Percentiles rank a stretch among this genome's conserved stretches.
Conservation (phyloP, 2,329 filamentous ascomycete genomes). For the Phyllosticta paracitricarpa region DNA sequence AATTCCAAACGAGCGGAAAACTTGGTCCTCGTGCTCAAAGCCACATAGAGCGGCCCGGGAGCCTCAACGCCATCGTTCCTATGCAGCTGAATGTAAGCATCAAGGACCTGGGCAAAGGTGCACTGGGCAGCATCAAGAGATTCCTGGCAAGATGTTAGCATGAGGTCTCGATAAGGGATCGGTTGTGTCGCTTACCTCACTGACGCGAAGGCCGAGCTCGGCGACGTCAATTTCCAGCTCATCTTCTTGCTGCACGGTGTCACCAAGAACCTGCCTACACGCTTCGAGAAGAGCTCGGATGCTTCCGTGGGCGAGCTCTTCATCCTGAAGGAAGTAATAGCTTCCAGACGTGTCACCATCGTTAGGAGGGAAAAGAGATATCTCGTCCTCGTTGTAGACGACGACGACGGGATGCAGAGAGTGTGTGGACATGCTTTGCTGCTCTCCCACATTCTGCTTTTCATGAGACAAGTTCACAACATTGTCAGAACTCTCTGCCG, state of each 20-base stretch:
- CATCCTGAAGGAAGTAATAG: slow-evolving; percentile 49
- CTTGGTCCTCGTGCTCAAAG: slow-evolving; percentile 43
- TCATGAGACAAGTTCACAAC: neutral
- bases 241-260: slow-evolving; percentile 46
- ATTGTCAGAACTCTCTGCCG: neutral
- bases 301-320: slow-evolving; percentile 41
- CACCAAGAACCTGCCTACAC: slow-evolving; percentile 45
- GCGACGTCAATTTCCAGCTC: slow-evolving; percentile 48
- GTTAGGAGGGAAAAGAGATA: slow-evolving; percentile 49
- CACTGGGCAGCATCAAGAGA: slow-evolving; percentile 40
- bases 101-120: slow-evolving; percentile 40
- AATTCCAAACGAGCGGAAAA: slow-evolving; percentile 44
- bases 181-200: slow-evolving; percentile 40
- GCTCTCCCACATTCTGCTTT: neutral
- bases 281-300: slow-evolving; percentile 47
- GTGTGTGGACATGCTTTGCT: neutral
- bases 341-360: slow-evolving; percentile 43
- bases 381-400: slow-evolving; percentile 45
- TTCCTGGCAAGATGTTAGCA: slow-evolving; percentile 35
- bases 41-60: slow-evolving; percentile 48
- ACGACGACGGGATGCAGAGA: slow-evolving; percentile 22
- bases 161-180: neutral
- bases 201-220: slow-evolving; percentile 44
- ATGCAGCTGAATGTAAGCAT: slow-evolving; percentile 49
- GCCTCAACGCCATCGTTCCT: slow-evolving; percentile 47